A percentile compares a stretch with the other conserved stretches of the same genome.
Evolutionary conservation across 2,329 filamentous ascomycete species (phyloP).

Genomic region (Blumeria graminis): DNA sequence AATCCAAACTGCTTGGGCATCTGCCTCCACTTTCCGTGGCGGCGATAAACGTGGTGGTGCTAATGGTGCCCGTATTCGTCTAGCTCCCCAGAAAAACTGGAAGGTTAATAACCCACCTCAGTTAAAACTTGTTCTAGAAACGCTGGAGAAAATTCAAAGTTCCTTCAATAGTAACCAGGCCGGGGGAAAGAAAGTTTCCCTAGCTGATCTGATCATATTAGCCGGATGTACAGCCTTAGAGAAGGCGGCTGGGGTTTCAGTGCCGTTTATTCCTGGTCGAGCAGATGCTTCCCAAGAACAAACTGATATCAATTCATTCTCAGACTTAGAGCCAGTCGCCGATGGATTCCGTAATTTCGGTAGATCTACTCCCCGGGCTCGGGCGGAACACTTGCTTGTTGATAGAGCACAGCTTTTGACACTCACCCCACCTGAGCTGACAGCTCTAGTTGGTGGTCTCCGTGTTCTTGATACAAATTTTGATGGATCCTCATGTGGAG

Average conservation of each 20-base stretch:
- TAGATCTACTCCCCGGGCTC: conserved; percentile 31
- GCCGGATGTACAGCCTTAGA: conserved; percentile 48
- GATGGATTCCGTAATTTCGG: conserved; percentile 69
- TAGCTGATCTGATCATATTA: conserved; percentile 60
- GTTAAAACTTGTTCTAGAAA: conserved; percentile 33
- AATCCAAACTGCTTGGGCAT: conserved; percentile 41
- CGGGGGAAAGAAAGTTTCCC: conserved; percentile 34
- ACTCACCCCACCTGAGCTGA: conserved; percentile 45
- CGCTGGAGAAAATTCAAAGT: conserved; percentile 39
- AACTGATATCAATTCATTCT: conserved; percentile 41
- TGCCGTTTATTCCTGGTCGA: conserved; percentile 52
- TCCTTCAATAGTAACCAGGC: conserved; percentile 32
- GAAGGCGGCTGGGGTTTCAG: conserved; percentile 38
- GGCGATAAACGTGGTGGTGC: conserved; percentile 64
- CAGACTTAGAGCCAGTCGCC: conserved; percentile 40
- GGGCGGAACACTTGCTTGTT: conserved; percentile 44
- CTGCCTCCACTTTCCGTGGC: conserved; percentile 47
- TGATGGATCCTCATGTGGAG: conserved; percentile 40
- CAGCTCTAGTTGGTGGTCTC: conserved; percentile 47
- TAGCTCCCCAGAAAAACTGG: conserved; percentile 49
- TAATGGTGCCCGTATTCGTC: conserved; percentile 56
- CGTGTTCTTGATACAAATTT: conserved; percentile 47
- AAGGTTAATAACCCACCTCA: conserved; percentile 48
- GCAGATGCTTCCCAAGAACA: conserved; percentile 47
- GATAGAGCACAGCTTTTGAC: conserved; percentile 49